phyloP scores from a whole-genome alignment of 768 basidiomycete species.

The Agaricus blazei region DNA sequence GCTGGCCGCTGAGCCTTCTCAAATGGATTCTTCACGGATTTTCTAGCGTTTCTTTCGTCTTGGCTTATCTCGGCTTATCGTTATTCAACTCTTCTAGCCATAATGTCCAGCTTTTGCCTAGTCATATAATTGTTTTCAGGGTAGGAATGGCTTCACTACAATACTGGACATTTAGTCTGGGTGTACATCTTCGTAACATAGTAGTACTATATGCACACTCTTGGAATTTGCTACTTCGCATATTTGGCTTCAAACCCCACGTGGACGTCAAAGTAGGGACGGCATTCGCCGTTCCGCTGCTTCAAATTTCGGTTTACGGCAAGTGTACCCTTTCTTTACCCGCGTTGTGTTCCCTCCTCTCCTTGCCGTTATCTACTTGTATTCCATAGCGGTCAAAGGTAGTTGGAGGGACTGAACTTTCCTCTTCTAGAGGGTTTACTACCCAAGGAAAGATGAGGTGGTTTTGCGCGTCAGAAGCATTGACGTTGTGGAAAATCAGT shows the following conservation, averaged over 20 bases:
- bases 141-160: no score
- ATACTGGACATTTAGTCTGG: no score
- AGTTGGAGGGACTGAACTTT: conserved; percentile 16
- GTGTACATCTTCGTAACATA: no score
- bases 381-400: conserved; percentile 14
- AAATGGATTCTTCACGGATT: conserved; percentile 4
- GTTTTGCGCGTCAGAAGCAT: conserved; percentile 23
- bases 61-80: background rate
- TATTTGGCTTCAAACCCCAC: no score
- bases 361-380: conserved; percentile 15
- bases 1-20: conserved; percentile 32
- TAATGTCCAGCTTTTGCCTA: background rate
- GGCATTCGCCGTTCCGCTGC: background rate
- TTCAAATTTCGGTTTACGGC: background rate
- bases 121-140: background rate
- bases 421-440: conserved; percentile 19
- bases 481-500: conserved; percentile 21
- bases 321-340: background rate
- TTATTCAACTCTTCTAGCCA: background rate
- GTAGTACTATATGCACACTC: no score
- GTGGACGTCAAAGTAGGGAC: background rate
- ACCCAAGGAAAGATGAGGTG: conserved; percentile 22
- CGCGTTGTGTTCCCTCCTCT: conserved; percentile 13
- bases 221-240: no score
- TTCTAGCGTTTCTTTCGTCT: conserved; percentile 1